Evolutionary conservation across 2,329 filamentous ascomycete genomes (phyloP).

Genomic region (Trichoderma lentiforme): DNA sequence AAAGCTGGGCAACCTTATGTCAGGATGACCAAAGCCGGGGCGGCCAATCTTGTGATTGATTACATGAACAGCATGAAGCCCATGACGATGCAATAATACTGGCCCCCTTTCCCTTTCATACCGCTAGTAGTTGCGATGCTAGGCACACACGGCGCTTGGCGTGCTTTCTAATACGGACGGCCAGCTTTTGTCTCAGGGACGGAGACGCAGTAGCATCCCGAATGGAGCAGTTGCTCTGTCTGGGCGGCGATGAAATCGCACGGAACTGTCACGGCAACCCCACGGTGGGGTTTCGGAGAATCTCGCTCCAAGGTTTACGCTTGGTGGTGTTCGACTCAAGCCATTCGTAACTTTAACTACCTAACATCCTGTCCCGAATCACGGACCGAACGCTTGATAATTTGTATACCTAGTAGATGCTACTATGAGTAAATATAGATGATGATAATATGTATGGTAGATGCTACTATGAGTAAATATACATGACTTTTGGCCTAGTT

Average conservation of each 20-base stretch:
- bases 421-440: not conserved
- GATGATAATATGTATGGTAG: not conserved
- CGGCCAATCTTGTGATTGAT: not conserved
- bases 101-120: not conserved
- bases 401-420: not conserved
- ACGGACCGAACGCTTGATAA: not conserved
- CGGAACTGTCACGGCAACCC: constrained; percentile 5
- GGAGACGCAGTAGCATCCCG: not conserved
- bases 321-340: not conserved
- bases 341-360: not conserved
- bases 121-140: not conserved
- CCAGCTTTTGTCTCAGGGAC: not conserved
- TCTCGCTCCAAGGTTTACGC: not conserved
- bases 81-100: no score
- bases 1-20: not conserved
- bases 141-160: not conserved
- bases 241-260: not conserved
- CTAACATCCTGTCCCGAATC: not conserved
- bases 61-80: not conserved
- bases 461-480: no score
- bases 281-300: constrained; percentile 17
- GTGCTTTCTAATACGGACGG: not conserved
- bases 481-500: not conserved
- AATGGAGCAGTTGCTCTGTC: not conserved
- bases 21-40: not conserved